phyloP scores from a whole-genome alignment of 768 basidiomycete species.

The Auricularia sp. region DNA sequence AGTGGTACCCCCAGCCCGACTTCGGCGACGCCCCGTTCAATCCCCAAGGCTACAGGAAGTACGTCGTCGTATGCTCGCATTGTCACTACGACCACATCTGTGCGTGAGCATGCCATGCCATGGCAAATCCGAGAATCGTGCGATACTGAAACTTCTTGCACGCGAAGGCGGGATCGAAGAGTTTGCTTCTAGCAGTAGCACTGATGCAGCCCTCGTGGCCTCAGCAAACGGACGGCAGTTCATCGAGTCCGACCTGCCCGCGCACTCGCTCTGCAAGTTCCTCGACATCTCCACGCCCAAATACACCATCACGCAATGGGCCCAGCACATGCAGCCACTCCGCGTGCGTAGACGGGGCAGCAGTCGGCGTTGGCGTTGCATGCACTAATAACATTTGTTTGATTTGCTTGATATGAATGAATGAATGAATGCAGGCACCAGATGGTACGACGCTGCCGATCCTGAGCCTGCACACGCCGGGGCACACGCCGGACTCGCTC shows the following conservation, averaged over 20 bases:
- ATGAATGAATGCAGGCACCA: constrained; percentile 10
- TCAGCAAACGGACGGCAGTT: constrained; percentile 40
- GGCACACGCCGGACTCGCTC: constrained; percentile 51
- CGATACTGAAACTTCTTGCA: not conserved
- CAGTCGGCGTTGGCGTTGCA: too few species aligned
- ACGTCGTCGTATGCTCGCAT: constrained; percentile 41
- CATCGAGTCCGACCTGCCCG: constrained; percentile 30
- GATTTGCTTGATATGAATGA: constrained; percentile 20
- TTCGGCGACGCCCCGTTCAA: constrained; percentile 39
- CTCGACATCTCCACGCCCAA: constrained; percentile 32
- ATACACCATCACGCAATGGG: constrained; percentile 28
- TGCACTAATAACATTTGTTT: too few species aligned
- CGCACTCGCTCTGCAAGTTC: constrained; percentile 38
- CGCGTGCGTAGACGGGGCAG: constrained; percentile 16
- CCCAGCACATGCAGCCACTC: not conserved
- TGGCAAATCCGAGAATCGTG: not conserved
- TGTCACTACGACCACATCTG: constrained; percentile 53
- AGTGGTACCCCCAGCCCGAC: constrained; percentile 32
- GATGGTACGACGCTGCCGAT: constrained; percentile 18
- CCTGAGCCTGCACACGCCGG: constrained; percentile 43
- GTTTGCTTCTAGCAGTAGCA: constrained; percentile 24
- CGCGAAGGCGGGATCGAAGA: constrained; percentile 38
- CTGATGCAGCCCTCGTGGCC: constrained; percentile 32
- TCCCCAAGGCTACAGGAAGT: constrained; percentile 28
- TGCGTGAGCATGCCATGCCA: constrained; percentile 20